phyloP scores from a whole-genome alignment of 208 protist species.

The Trypanosoma congolense region DNA sequence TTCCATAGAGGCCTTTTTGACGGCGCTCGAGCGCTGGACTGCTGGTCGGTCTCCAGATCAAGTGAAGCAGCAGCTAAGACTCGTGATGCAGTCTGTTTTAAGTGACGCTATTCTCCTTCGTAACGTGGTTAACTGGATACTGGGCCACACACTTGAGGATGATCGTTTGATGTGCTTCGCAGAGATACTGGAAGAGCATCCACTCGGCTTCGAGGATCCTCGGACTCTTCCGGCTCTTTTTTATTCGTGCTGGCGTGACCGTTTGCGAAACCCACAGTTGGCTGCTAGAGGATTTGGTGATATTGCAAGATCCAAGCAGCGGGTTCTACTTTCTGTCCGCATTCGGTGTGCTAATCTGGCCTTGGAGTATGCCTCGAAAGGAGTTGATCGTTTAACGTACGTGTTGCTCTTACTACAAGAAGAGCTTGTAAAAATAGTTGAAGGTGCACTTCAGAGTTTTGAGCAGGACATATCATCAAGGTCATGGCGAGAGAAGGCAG shows the following conservation, averaged over 20 bases:
- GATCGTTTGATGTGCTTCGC: conserved; percentile 50
- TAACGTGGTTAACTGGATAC: conserved; percentile 65
- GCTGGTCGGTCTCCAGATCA: conserved; percentile 3
- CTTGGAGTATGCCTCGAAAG: conserved; percentile 27
- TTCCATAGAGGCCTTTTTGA: conserved; percentile 24
- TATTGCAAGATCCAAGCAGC: conserved; percentile 41
- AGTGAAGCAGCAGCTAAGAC: conserved; percentile 8
- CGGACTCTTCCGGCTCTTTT: conserved; percentile 54
- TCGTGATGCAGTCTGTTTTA: conserved; percentile 10
- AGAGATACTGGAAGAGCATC: conserved; percentile 37
- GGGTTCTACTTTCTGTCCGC: conserved; percentile 35
- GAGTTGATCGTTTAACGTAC: conserved; percentile 36
- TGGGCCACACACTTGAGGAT: conserved; percentile 57
- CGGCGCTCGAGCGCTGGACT: conserved; percentile 22
- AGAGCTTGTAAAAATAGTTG: conserved; percentile 45
- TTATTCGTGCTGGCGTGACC: conserved; percentile 44
- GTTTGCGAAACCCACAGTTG: conserved; percentile 19
- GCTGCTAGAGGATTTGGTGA: conserved; percentile 58
- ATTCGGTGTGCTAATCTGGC: conserved; percentile 48
- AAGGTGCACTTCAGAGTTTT: conserved; percentile 25
- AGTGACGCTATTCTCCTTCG: conserved; percentile 29
- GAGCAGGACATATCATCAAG: conserved; percentile 17
- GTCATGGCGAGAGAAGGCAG: not conserved
- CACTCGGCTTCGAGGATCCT: conserved; percentile 33
- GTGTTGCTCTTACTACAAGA: conserved; percentile 74